Conservation (phyloP, 148 eudicot genomes). For the Camellia japonica region DNA sequence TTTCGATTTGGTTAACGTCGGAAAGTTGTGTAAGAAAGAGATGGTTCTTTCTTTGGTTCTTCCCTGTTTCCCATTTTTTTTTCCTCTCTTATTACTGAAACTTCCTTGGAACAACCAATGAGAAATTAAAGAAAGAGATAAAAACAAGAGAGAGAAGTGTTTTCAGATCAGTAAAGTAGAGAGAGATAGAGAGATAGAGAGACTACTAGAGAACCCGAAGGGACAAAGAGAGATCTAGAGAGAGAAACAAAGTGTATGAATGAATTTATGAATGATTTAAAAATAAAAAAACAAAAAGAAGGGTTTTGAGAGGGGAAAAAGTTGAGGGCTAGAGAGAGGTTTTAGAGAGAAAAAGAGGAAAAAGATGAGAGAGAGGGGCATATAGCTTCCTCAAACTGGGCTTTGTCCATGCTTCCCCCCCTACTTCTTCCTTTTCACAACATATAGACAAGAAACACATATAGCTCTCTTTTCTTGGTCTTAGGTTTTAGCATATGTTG, state of each 20-base stretch:
- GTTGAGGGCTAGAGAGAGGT: background rate
- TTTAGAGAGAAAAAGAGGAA: background rate
- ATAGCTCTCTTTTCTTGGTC: constrained; percentile 2
- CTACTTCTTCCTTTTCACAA: no score
- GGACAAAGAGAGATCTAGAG: background rate
- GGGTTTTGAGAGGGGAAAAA: no score
- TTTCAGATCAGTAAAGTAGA: background rate
- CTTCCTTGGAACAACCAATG: background rate
- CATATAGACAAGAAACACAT: no score
- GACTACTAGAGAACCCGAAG: background rate
- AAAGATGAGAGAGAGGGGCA: background rate
- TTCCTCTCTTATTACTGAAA: background rate
- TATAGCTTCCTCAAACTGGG: constrained; percentile 32
- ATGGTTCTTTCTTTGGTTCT: constrained; percentile 12
- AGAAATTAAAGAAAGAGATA: background rate
- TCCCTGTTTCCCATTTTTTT: background rate
- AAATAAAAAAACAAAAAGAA: background rate
- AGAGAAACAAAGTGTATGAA: background rate
- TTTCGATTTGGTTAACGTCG: constrained; percentile 41
- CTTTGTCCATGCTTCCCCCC: constrained; percentile 26
- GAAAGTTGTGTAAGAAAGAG: constrained; percentile 27
- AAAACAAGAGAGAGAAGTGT: background rate
- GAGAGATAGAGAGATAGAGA: background rate
- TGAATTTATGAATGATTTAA: background rate
- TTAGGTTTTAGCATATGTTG: background rate